Conservation (phyloP, 2,329 filamentous ascomycete species). For the Fusarium globosum region DNA sequence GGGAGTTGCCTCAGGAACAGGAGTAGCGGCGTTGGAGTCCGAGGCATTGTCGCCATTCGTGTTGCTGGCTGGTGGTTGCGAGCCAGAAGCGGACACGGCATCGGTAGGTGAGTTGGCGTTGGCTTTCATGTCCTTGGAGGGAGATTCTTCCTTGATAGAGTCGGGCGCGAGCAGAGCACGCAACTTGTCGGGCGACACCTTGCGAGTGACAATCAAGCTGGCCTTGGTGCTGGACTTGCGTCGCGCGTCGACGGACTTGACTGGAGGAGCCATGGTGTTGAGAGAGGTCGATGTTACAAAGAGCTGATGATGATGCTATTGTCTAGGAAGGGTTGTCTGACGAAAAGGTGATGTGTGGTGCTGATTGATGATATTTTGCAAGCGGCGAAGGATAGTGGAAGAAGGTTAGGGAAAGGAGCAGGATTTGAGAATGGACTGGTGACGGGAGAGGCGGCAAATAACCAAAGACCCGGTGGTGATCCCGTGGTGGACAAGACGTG, state of each 20-base stretch:
- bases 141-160: slow-evolving; percentile 57
- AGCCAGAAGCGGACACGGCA: slow-evolving; percentile 51
- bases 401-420: slow-evolving; percentile 27
- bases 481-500: slow-evolving; percentile 45
- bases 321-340: slow-evolving; percentile 11
- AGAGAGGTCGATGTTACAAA: slow-evolving; percentile 9
- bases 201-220: slow-evolving; percentile 62
- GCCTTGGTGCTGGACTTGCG: slow-evolving; percentile 54
- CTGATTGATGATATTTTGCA: slow-evolving; percentile 17
- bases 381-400: slow-evolving; percentile 20
- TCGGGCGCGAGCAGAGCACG: slow-evolving; percentile 61
- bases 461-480: slow-evolving; percentile 44
- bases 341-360: background rate
- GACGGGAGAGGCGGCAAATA: slow-evolving; percentile 45
- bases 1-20: slow-evolving; percentile 63
- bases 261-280: slow-evolving; percentile 50
- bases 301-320: slow-evolving; percentile 25
- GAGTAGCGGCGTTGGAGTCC: slow-evolving; percentile 70
- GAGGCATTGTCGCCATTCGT: slow-evolving; percentile 67
- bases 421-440: slow-evolving; percentile 41
- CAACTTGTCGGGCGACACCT: slow-evolving; percentile 62
- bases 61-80: slow-evolving; percentile 48
- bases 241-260: slow-evolving; percentile 50
- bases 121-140: slow-evolving; percentile 53
- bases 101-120: slow-evolving; percentile 58